Evolutionary conservation across 805 yeast species (phyloP).

Genomic region (Ascoidea rubescens): DNA sequence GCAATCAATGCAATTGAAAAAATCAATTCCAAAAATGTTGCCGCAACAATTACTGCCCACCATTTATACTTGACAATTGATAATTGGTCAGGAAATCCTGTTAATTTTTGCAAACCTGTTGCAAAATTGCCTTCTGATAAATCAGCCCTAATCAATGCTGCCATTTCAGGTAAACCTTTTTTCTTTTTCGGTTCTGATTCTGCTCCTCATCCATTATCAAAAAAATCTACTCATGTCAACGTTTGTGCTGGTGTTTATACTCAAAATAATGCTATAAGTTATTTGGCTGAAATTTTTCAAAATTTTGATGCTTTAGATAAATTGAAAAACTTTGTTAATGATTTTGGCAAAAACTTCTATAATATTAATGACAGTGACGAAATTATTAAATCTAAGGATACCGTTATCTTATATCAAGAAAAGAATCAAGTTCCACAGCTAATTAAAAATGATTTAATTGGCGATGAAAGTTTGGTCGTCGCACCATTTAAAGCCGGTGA

Average conservation of each 20-base stretch:
- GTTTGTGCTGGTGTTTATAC: slow-evolving; percentile 99
- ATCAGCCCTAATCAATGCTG: slow-evolving; percentile 72
- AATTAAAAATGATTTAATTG: slow-evolving; percentile 23
- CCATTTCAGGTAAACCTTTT: slow-evolving; percentile 80
- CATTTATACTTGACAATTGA: slow-evolving; percentile 82
- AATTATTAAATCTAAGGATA: slow-evolving; percentile 26
- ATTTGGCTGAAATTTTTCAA: slow-evolving; percentile 80
- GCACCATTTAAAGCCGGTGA: slow-evolving; percentile 87
- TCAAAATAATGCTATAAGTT: slow-evolving; percentile 69
- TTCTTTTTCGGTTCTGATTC: slow-evolving; percentile 97
- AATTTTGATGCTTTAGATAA: slow-evolving; percentile 45
- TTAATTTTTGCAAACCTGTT: slow-evolving; percentile 94
- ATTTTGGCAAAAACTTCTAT: slow-evolving; percentile 63
- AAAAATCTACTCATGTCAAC: slow-evolving; percentile 62
- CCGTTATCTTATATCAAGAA: slow-evolving; percentile 41
- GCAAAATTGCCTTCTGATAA: slow-evolving; percentile 86
- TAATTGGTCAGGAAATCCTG: slow-evolving; percentile 93
- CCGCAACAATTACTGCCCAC: slow-evolving; percentile 93
- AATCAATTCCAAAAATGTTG: slow-evolving; percentile 49
- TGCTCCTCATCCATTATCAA: slow-evolving; percentile 86
- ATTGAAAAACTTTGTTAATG: slow-evolving; percentile 62
- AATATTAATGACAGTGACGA: slow-evolving; percentile 28
- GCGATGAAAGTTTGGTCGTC: slow-evolving; percentile 33
- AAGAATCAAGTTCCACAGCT: slow-evolving; percentile 45
- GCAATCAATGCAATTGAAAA: slow-evolving; percentile 68